These are phyloP conservation scores for Malassezia nana DNA, from an alignment of 1,284 basidiomycete genomes.

Conservation along the genomic window DNA sequence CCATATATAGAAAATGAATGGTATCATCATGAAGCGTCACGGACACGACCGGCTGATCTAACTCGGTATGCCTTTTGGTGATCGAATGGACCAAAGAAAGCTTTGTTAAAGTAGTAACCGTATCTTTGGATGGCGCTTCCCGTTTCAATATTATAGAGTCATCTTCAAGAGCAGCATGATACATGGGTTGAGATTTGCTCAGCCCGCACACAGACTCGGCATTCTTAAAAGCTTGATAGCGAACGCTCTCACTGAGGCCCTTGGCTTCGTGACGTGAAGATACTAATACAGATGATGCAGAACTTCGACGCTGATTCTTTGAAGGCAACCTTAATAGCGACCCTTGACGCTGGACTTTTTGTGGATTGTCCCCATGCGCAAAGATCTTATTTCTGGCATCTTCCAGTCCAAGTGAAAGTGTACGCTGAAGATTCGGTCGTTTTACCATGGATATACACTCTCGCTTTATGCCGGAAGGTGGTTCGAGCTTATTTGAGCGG, in stretches of 20 bases:
- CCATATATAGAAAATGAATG: constrained; percentile 21
- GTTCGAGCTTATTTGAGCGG: neutral
- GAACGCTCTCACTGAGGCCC: neutral
- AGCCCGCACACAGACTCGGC: neutral
- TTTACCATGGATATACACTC: neutral
- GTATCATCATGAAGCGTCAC: constrained; percentile 20
- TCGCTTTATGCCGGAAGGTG: neutral
- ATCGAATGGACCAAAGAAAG: constrained; percentile 1
- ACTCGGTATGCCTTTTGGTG: constrained; percentile 11
- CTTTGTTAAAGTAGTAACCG: constrained; percentile 1
- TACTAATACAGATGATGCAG: neutral
- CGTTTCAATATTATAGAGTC: neutral
- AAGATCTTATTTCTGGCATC: neutral
- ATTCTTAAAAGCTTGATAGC: neutral
- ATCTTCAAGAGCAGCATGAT: neutral
- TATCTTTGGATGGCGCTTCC: neutral
- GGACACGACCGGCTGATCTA: neutral
- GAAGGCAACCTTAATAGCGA: neutral
- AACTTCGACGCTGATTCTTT: neutral
- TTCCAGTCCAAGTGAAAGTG: neutral
- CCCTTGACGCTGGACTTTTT: neutral
- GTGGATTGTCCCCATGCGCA: neutral
- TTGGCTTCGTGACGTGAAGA: neutral
- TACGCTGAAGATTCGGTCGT: neutral
- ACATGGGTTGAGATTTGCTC: neutral